phyloP scores from a whole-genome alignment of 2,329 filamentous ascomycete genomes.

The Hypoxylon sp. region DNA sequence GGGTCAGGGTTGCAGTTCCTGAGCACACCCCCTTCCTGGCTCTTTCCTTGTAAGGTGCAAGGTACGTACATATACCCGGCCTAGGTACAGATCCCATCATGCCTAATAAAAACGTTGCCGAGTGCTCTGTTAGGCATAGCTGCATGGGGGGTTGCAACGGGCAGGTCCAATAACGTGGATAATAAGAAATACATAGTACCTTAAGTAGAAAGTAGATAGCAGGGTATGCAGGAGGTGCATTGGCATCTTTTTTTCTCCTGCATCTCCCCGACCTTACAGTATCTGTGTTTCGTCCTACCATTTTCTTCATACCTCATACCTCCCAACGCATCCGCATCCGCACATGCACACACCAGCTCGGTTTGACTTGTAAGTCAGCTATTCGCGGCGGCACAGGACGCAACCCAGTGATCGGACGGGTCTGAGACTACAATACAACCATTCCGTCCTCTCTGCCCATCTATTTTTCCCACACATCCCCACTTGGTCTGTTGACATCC shows the following conservation, averaged over 20 bases:
- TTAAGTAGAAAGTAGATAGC: conserved; percentile 38
- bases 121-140: conserved; percentile 45
- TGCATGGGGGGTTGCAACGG: conserved; percentile 43
- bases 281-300: conserved; percentile 35
- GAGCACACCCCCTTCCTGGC: conserved; percentile 18
- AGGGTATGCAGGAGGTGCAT: conserved; percentile 35
- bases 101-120: conserved; percentile 45
- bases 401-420: conserved; percentile 34
- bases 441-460: conserved; percentile 19
- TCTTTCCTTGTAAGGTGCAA: conserved; percentile 1
- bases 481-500: conserved; percentile 24
- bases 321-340: conserved; percentile 17
- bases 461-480: conserved; percentile 24
- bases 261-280: conserved; percentile 27
- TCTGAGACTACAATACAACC: conserved; percentile 39
- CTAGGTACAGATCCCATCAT: conserved; percentile 41
- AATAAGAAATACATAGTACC: conserved; percentile 32
- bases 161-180: conserved; percentile 45
- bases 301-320: conserved; percentile 19
- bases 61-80: conserved; percentile 35
- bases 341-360: conserved; percentile 31
- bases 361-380: conserved; percentile 32
- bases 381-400: conserved; percentile 34
- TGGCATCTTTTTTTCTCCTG: conserved; percentile 34
- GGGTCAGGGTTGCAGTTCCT: conserved; percentile 34